Conservation (phyloP, 441 rosid species). For the Brassica hybrid region DNA sequence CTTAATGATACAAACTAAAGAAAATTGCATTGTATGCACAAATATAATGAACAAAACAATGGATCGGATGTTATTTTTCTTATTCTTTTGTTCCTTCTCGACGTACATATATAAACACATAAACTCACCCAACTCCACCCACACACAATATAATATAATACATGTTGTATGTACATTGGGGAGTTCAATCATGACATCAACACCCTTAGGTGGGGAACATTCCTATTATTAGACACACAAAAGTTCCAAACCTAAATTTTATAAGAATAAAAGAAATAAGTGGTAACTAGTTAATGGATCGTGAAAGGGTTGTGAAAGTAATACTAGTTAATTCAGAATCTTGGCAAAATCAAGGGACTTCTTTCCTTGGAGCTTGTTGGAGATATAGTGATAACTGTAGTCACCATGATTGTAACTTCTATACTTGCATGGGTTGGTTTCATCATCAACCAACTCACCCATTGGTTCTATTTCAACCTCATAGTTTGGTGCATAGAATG, state of each 20-base stretch:
- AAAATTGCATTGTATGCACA: neutral
- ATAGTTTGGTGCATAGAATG: conserved; percentile 94
- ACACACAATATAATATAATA: conserved; percentile 30
- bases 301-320: conserved; percentile 14
- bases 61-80: neutral
- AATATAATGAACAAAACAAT: conserved; percentile 14
- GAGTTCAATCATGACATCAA: conserved; percentile 36
- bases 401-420: conserved; percentile 89
- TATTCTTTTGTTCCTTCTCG: conserved; percentile 14
- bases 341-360: conserved; percentile 85
- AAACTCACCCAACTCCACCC: conserved; percentile 29
- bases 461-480: conserved; percentile 83
- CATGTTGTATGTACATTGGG: conserved; percentile 41
- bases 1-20: neutral
- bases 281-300: conserved; percentile 38
- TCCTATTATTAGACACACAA: conserved; percentile 32
- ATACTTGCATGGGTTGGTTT: conserved; percentile 77
- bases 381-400: conserved; percentile 80
- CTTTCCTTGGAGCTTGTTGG: conserved; percentile 86
- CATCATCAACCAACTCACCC: conserved; percentile 70
- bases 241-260: conserved; percentile 27
- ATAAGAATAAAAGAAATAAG: conserved; percentile 18
- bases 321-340: conserved; percentile 48
- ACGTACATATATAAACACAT: conserved; percentile 3
- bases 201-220: conserved; percentile 44